Conservation (phyloP, 164 flowering plant species). For the Umbilicus rupestris region DNA sequence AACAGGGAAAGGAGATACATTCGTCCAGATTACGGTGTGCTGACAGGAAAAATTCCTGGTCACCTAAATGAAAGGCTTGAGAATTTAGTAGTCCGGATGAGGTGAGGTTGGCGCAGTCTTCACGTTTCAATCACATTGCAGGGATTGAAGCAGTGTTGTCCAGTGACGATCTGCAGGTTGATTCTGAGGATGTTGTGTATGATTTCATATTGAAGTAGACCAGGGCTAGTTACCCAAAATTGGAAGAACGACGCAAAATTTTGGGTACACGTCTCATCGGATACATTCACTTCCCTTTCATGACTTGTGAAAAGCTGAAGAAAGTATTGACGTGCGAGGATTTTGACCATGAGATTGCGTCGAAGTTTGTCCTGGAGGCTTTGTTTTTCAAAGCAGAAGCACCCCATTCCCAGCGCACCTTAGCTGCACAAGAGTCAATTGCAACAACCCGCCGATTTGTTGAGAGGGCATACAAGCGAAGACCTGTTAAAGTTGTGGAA, state of each 20-base stretch:
- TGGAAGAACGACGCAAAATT: slow-evolving; percentile 71
- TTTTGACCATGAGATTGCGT: slow-evolving; percentile 64
- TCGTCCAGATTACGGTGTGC: slow-evolving; percentile 99
- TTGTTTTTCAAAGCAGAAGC: slow-evolving; percentile 88
- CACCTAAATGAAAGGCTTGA: slow-evolving; percentile 88
- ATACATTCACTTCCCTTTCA: slow-evolving; percentile 76
- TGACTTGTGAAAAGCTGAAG: slow-evolving; percentile 74
- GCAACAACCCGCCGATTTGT: slow-evolving; percentile 45
- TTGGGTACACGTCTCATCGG: slow-evolving; percentile 53
- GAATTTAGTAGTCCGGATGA: slow-evolving; percentile 88
- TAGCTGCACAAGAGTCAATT: slow-evolving; percentile 51
- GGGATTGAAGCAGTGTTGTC: slow-evolving; percentile 79
- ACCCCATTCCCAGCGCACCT: slow-evolving; percentile 62
- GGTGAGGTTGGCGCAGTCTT: slow-evolving; percentile 61
- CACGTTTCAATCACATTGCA: slow-evolving; percentile 69
- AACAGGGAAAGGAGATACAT: slow-evolving; percentile 76
- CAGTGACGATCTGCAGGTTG: slow-evolving; percentile 85
- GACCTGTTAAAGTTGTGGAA: slow-evolving; percentile 90
- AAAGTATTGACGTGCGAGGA: slow-evolving; percentile 74
- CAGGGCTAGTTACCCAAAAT: slow-evolving; percentile 46
- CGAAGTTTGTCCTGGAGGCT: slow-evolving; percentile 85
- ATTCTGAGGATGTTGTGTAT: slow-evolving; percentile 89
- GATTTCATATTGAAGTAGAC: slow-evolving; percentile 90
- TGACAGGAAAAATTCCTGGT: slow-evolving; percentile 88
- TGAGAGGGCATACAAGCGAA: slow-evolving; percentile 88